Percentiles rank a stretch among this genome's conserved stretches.
Conservation (phyloP, 106 monocot species). For the Dioscorea zingiberensis region DNA sequence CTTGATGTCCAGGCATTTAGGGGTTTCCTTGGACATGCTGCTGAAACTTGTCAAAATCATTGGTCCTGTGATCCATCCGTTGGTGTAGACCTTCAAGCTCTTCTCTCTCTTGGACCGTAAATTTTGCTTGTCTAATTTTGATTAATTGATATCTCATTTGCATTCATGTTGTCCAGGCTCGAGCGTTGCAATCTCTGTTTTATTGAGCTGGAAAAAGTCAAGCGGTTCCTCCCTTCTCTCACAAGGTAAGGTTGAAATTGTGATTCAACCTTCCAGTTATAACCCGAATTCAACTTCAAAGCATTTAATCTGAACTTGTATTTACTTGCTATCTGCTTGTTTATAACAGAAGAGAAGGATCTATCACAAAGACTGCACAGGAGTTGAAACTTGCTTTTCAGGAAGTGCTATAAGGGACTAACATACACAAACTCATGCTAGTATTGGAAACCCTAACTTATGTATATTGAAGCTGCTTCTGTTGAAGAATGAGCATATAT, state of each 20-base stretch:
- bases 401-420: constrained; percentile 31
- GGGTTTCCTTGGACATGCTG: constrained; percentile 71
- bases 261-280: not conserved
- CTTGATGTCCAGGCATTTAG: constrained; percentile 46
- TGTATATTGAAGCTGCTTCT: not conserved
- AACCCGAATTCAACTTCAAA: not conserved
- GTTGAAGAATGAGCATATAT: too few relatives aligned
- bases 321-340: not conserved
- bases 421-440: not conserved
- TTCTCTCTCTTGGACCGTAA: not conserved
- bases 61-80: constrained; percentile 76
- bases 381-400: constrained; percentile 86
- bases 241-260: constrained; percentile 41
- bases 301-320: too few relatives aligned
- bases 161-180: constrained; percentile 33
- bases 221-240: constrained; percentile 44
- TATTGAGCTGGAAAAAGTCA: constrained; percentile 85
- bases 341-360: constrained; percentile 73
- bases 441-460: not conserved
- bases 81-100: constrained; percentile 87
- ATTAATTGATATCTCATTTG: not conserved
- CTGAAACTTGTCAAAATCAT: constrained; percentile 77
- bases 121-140: not conserved
- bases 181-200: constrained; percentile 86
- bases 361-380: constrained; percentile 68